Evolutionary conservation across 139 green algal species (phyloP), one percentile per base, ranked within the genome.

Genomic region (Eudorina sp.): DNA sequence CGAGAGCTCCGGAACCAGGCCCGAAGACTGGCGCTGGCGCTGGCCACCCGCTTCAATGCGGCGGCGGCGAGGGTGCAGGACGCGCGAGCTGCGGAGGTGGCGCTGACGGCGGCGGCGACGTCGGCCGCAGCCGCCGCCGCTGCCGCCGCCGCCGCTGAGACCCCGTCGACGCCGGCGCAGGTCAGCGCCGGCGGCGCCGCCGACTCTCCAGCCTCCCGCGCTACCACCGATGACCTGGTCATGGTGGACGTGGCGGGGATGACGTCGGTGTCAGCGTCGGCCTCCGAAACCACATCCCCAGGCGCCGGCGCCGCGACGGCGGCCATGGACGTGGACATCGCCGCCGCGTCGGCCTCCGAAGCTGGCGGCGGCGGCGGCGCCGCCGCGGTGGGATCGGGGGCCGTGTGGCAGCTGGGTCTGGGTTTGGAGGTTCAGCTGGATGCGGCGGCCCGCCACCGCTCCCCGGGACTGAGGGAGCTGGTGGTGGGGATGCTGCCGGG

Each of bases 401-500:
- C 70, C 27, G 3, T 94, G 68, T 72, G 84, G 21, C 62, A 73
- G 53, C 83, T 95, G 69, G 86, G 92, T 43, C 16, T 93, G 5
- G 92, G 85, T 18, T 38, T 95, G 76, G 84, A 95, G 84, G 75
- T 94, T 29, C 60, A 94, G 66, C 62, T 90, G 0, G 40, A 89
- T n/a, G 89, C 86, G 3, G 43, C 94, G 53, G 62, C 88, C 0
- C 72, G 69, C 36, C 91, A 92, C 5, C 91, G 95, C 45, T 81
- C 80, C 3, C 73, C 79, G 7, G 38, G 18, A 0, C 79, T 97
- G 84, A 81, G 91, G 19, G 77, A 92, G 55, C 73, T 91, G 62
- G 85, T 97, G 70, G 79, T 95, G 38, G 72, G 53, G 25, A 73
- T 97, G 83, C 92, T 98, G 86, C 92, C 92, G 25, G 86, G 90